Conservation (phyloP, 805 yeast genomes). For the Hemisphaericaspora nanyangensis region DNA sequence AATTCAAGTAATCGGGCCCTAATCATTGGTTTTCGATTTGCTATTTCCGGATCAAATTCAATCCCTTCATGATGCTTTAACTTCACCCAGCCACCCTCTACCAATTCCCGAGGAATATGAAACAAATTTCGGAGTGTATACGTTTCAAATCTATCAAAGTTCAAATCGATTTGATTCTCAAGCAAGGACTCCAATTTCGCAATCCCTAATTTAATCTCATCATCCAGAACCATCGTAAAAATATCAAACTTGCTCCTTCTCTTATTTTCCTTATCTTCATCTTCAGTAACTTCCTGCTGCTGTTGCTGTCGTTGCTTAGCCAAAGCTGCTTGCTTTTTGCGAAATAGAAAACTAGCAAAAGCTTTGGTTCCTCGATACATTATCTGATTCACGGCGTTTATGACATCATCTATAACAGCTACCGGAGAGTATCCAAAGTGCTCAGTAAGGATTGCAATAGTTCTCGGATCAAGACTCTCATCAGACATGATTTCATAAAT, state of each 20-base stretch:
- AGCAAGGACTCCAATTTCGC: conserved; percentile 74
- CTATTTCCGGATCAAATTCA: conserved; percentile 12
- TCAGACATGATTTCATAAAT: conserved; percentile 2
- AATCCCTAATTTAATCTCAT: conserved; percentile 71
- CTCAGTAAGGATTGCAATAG: conserved; percentile 60
- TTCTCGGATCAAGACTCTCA: conserved; percentile 22
- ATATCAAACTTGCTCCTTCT: not conserved
- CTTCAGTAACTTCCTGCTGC: not conserved
- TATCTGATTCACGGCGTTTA: conserved; percentile 80
- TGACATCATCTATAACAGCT: conserved; percentile 78
- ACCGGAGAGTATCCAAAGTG: conserved; percentile 85
- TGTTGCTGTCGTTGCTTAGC: conserved; percentile 2
- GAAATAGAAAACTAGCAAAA: conserved; percentile 59
- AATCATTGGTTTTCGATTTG: conserved; percentile 8
- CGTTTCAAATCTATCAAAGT: conserved; percentile 82
- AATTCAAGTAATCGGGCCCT: conserved; percentile 30
- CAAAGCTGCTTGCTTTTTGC: conserved; percentile 23
- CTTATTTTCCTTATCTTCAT: too few relatives aligned
- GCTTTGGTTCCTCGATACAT: conserved; percentile 80
- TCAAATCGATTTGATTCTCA: conserved; percentile 71
- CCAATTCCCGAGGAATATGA: conserved; percentile 61
- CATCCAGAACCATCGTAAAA: conserved; percentile 10
- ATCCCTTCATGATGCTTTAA: conserved; percentile 65
- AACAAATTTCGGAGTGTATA: conserved; percentile 77
- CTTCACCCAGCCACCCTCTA: conserved; percentile 62